These are phyloP conservation scores for Globisporangium cederbergense DNA, from an alignment of 352 stramenopile genomes.

Conservation along the genomic window DNA sequence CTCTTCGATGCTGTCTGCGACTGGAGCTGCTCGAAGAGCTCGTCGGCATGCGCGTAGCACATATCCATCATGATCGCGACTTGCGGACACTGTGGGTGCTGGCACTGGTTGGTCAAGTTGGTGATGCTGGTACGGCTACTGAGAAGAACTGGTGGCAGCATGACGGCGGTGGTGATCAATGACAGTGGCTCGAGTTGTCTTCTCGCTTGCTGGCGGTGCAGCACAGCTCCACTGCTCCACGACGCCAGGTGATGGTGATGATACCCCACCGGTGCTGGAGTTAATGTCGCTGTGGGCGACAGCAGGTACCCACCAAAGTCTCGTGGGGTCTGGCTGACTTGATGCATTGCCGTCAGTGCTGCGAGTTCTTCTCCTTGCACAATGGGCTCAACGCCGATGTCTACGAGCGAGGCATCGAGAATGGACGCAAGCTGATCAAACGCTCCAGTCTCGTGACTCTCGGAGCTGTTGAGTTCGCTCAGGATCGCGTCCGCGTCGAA, in stretches of 20 bases:
- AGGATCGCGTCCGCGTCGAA: conserved; percentile 8
- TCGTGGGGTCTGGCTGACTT: not conserved
- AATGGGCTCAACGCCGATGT: not conserved
- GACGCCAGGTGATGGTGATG: not conserved
- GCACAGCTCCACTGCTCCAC: not conserved
- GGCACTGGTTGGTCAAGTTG: conserved; percentile 2
- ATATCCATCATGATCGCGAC: not conserved
- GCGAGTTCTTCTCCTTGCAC: too few relatives aligned
- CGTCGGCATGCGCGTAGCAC: conserved; percentile 6
- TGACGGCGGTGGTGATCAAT: not conserved
- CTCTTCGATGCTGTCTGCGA: conserved; percentile 16
- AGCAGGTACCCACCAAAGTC: not conserved
- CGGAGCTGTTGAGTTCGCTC: conserved; percentile 4
- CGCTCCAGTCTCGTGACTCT: not conserved
- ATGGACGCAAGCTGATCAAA: not conserved
- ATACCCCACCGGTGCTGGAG: not conserved
- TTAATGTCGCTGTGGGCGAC: not conserved
- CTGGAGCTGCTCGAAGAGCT: not conserved
- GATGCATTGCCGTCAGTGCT: too few relatives aligned
- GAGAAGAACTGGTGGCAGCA: not conserved
- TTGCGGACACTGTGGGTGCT: not conserved
- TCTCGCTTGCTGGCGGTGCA: not conserved
- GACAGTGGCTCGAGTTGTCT: not conserved
- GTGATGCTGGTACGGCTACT: too few relatives aligned
- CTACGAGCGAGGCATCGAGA: conserved; percentile 10